phyloP scores from a whole-genome alignment of 495 filamentous ascomycete species.

The Hypoxylon fragiforme region DNA sequence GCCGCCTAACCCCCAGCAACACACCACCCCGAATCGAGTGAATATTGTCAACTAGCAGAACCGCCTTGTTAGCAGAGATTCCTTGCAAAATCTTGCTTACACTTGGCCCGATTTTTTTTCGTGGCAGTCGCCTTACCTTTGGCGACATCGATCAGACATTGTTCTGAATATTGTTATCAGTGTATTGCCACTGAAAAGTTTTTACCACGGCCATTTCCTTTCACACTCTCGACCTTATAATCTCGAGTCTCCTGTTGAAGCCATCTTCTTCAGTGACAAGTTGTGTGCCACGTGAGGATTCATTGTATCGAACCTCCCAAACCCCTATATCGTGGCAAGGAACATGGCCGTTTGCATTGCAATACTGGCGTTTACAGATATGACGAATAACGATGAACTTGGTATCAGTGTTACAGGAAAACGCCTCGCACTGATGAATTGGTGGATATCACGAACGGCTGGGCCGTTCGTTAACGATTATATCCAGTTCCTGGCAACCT shows the following conservation, averaged over 20 bases:
- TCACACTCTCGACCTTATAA: no score
- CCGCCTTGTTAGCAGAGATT: no score
- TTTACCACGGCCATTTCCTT: background rate
- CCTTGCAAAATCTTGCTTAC: no score
- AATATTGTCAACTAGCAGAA: no score
- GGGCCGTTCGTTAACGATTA: no score
- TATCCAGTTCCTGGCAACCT: no score
- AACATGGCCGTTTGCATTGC: background rate
- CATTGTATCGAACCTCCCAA: background rate
- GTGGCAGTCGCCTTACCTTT: background rate
- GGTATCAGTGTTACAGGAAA: no score
- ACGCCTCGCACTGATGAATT: no score
- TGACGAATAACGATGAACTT: no score
- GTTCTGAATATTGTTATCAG: background rate
- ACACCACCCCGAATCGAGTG: slow-evolving; percentile 39
- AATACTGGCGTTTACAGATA: no score
- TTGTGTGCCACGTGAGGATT: background rate
- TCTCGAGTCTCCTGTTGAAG: background rate
- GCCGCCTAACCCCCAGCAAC: slow-evolving; percentile 50
- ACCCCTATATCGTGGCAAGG: no score
- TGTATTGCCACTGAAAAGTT: background rate
- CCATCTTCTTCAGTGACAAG: background rate
- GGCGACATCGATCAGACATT: background rate
- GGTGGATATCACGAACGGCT: no score
- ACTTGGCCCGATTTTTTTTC: background rate